Base-by-base conservation (phyloP, 2,329 filamentous ascomycete species). In the Penicillium sp. region DNA sequence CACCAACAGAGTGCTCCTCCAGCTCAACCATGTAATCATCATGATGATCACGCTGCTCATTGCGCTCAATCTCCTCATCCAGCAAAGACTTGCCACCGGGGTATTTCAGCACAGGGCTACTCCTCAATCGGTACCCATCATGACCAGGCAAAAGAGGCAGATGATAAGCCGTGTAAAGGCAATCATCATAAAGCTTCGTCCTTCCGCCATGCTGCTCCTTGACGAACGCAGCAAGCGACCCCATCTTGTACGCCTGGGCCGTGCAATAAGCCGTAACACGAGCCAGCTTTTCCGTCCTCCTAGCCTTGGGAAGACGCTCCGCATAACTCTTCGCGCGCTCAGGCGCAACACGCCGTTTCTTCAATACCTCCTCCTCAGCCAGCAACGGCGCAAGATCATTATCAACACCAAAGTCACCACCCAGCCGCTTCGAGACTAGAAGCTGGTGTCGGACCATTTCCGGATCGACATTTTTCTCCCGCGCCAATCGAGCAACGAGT, bases 141-240 rank as follows among this genome's bases (percentile, higher is more conserved):
- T 81, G 85, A 1, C 93, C 94, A 2, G 91, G 89, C 50, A 97
- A 80, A 14, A 99, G 78, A 5, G 94, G 94, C 29, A 97, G 78
- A 70, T 97, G 92, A 73, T 99, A 99, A 45, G 96, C 93, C 24
- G 88, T 91, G 71, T 99, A 99, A 22, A 99, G 79, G 69, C 94
- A 99, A 73, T 99, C 94, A 72, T 99, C 94, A 75, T 99, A 99
- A 5, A 97, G 81, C 75, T 99, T 99, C 13, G 93, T 96, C 75
- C 92, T 89, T 1, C 92, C 93, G 31, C 89, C 87, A 75, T 99
- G 94, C 67, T 88, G 88, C 60, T 90, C 90, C 64, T 90, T 88
- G 57, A 97, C 80, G 70, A 99, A 99, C 32, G 90, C 86, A 13
- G 92, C 91, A n/a, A 92, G 91, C 24, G 87, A 84, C 65, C 89